These are phyloP conservation scores for Termitomyces eurrhizus DNA, from an alignment of 768 basidiomycete genomes.

Conservation along the genomic window DNA sequence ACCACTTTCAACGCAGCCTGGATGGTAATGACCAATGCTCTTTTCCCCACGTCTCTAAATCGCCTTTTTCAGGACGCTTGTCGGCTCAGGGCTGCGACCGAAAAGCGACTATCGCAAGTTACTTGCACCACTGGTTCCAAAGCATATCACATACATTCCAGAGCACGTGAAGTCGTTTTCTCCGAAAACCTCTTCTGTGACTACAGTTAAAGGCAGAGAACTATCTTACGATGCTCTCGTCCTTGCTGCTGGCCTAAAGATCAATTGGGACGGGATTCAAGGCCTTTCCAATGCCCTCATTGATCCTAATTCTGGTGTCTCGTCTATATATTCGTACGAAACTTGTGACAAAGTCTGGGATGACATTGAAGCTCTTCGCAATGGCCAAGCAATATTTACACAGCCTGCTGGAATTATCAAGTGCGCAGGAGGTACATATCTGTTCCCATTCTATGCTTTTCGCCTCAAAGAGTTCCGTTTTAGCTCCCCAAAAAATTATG, in stretches of 20 bases:
- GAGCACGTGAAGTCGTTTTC: slow-evolving; percentile 73
- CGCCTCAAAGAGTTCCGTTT: neutral
- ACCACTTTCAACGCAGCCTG: slow-evolving; percentile 54
- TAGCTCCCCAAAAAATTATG: slow-evolving; percentile 90
- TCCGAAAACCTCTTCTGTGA: slow-evolving; percentile 70
- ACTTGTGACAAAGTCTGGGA: slow-evolving; percentile 88
- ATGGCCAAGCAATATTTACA: slow-evolving; percentile 89
- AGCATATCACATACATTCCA: slow-evolving; percentile 64
- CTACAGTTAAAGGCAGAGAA: slow-evolving; percentile 63
- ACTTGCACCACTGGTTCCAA: slow-evolving; percentile 68
- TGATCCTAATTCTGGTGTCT: slow-evolving; percentile 78
- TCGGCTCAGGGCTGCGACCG: slow-evolving; percentile 77
- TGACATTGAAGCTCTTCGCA: slow-evolving; percentile 70
- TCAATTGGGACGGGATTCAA: slow-evolving; percentile 72
- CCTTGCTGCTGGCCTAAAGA: slow-evolving; percentile 85
- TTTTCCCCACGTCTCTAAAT: neutral
- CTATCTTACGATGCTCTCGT: slow-evolving; percentile 84
- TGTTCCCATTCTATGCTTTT: neutral
- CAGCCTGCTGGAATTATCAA: slow-evolving; percentile 93
- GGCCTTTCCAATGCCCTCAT: slow-evolving; percentile 74
- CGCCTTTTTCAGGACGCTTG: slow-evolving; percentile 67
- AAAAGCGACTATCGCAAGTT: slow-evolving; percentile 68
- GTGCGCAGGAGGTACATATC: slow-evolving; percentile 74
- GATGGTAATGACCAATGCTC: slow-evolving; percentile 56
- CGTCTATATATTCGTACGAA: slow-evolving; percentile 88